These are phyloP conservation scores for Pseudoscleropodium purum DNA, from an alignment of 225 moss, liverwort and hornwort species.

Conservation along the genomic window DNA sequence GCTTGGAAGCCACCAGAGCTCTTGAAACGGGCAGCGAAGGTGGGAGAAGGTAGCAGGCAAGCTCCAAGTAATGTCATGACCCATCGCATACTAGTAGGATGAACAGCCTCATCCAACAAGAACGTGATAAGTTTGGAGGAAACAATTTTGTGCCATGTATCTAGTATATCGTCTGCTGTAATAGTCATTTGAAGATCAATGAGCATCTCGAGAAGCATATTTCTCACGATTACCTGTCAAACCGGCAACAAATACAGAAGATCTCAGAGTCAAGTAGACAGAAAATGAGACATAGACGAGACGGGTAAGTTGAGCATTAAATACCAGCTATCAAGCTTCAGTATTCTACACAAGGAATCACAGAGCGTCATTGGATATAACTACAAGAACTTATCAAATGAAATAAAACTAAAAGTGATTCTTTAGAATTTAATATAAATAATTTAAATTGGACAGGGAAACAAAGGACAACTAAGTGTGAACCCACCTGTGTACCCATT, in stretches of 20 bases:
- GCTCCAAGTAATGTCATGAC: conserved; percentile 84
- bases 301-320: not conserved
- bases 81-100: conserved; percentile 78
- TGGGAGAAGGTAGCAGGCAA: conserved; percentile 74
- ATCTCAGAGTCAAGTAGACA: not conserved
- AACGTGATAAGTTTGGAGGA: conserved; percentile 88
- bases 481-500: conserved; percentile 54
- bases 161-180: conserved; percentile 55
- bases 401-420: not conserved
- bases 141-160: conserved; percentile 84
- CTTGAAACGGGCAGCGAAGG: conserved; percentile 73
- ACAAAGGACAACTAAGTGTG: not conserved
- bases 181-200: conserved; percentile 89
- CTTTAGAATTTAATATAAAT: not conserved
- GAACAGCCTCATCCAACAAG: conserved; percentile 83
- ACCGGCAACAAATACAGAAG: not conserved
- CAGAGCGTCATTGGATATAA: not conserved
- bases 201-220: conserved; percentile 86
- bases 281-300: not conserved
- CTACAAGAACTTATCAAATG: not conserved
- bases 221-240: conserved; percentile 67
- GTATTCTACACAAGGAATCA: not conserved
- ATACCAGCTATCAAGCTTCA: not conserved
- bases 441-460: not conserved
- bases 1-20: conserved; percentile 85